phyloP scores from a whole-genome alignment of 495 filamentous ascomycete genomes.

The Penicillium herquei region DNA sequence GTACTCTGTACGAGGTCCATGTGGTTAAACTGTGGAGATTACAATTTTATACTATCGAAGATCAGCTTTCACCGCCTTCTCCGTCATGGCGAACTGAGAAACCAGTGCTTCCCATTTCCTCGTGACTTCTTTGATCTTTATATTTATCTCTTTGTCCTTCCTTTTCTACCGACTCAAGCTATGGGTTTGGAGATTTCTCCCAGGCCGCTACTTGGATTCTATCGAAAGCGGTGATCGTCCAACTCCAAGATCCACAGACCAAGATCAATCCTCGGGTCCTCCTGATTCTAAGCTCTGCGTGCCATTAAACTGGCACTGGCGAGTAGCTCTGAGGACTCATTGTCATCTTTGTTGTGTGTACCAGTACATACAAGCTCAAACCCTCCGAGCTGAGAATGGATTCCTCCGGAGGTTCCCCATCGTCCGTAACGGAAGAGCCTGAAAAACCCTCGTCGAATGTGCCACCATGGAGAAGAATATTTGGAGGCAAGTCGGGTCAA shows the following conservation, averaged over 20 bases:
- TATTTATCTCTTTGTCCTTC: not conserved
- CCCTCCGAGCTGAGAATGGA: not conserved
- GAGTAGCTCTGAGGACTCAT: too few species aligned
- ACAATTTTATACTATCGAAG: too few species aligned
- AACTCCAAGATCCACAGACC: too few species aligned
- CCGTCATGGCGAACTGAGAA: too few species aligned
- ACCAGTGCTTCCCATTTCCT: too few species aligned
- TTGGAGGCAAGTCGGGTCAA: constrained; percentile 9
- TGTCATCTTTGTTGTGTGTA: not conserved
- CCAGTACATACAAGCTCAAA: not conserved
- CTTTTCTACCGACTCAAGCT: constrained; percentile 3
- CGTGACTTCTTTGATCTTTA: not conserved
- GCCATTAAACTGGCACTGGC: too few species aligned
- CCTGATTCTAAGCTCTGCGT: too few species aligned
- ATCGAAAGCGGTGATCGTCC: constrained; percentile 20
- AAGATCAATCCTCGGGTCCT: too few species aligned
- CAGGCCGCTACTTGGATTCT: constrained; percentile 16
- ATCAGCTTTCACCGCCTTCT: not conserved
- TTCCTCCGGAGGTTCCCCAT: not conserved
- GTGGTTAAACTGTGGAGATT: too few species aligned
- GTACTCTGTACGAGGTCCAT: too few species aligned
- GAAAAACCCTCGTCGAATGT: not conserved
- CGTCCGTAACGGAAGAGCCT: not conserved
- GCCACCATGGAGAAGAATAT: constrained; percentile 23
- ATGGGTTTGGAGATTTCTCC: constrained; percentile 13